These are phyloP conservation scores for Lentinula boryana DNA, from an alignment of 768 basidiomycete genomes.

Conservation along the genomic window DNA sequence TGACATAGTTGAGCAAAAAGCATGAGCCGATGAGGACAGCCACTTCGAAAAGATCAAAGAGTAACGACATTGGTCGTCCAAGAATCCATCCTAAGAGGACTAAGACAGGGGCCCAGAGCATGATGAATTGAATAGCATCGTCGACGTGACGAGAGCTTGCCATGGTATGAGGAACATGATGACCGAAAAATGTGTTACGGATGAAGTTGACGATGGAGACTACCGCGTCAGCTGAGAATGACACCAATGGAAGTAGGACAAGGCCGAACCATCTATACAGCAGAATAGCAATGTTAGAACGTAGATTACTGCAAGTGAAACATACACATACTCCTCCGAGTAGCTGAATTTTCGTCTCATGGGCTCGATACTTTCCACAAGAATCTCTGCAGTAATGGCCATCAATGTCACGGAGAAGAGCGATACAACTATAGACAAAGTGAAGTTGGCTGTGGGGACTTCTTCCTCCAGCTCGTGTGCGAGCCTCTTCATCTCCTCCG, in stretches of 20 bases:
- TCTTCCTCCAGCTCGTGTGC: slow-evolving; percentile 9
- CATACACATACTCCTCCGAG: slow-evolving; percentile 29
- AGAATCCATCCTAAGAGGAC: slow-evolving; percentile 40
- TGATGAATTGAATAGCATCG: slow-evolving; percentile 40
- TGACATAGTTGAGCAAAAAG: slow-evolving; percentile 47
- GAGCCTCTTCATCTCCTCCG: slow-evolving; percentile 14
- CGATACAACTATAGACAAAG: slow-evolving; percentile 30
- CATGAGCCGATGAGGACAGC: slow-evolving; percentile 35
- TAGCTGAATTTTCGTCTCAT: slow-evolving; percentile 21
- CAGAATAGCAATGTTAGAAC: not conserved
- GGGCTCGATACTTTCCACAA: slow-evolving; percentile 36
- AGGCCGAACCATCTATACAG: slow-evolving; percentile 39
- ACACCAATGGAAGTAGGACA: slow-evolving; percentile 38
- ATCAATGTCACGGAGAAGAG: slow-evolving; percentile 28
- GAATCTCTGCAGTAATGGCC: slow-evolving; percentile 37
- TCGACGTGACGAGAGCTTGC: slow-evolving; percentile 40
- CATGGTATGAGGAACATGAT: slow-evolving; percentile 25
- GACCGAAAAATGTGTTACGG: slow-evolving; percentile 16
- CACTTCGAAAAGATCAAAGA: slow-evolving; percentile 42
- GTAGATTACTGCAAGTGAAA: not conserved
- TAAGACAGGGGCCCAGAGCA: slow-evolving; percentile 44
- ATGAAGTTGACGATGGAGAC: slow-evolving; percentile 32
- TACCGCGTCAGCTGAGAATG: slow-evolving; percentile 39
- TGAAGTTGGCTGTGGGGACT: slow-evolving; percentile 29
- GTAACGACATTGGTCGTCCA: slow-evolving; percentile 31